Conservation (phyloP, 2,329 filamentous ascomycete species). For the Pseudogymnoascus sp. region DNA sequence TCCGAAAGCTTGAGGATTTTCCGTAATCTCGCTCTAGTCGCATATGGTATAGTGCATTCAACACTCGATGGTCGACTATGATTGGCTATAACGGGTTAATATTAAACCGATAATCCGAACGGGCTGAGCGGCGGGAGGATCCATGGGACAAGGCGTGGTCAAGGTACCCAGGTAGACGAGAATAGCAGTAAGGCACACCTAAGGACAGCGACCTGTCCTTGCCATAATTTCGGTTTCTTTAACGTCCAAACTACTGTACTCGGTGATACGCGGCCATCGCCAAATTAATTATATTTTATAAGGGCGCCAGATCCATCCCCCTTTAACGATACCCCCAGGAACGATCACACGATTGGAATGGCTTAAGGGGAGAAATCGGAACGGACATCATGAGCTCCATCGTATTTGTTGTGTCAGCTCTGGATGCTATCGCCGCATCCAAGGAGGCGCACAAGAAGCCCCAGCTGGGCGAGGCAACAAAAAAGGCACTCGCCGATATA, state of each 20-base stretch:
- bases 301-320: constrained; percentile 4
- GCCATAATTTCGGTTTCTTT: neutral
- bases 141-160: neutral
- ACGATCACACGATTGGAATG: constrained; percentile 40
- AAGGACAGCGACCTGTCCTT: constrained; percentile 3
- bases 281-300: constrained; percentile 9
- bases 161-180: constrained; percentile 5
- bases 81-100: neutral
- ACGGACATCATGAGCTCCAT: constrained; percentile 74
- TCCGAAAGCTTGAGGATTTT: constrained; percentile 8
- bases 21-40: constrained; percentile 3
- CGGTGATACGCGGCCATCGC: constrained; percentile 5
- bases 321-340: constrained; percentile 9
- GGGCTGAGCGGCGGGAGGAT: neutral
- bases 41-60: neutral
- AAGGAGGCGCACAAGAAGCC: constrained; percentile 87
- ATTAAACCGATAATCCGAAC: neutral
- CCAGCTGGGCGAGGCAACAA: constrained; percentile 72
- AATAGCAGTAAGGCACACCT: neutral
- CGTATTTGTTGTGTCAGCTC: constrained; percentile 87
- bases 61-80: neutral
- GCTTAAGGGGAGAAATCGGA: constrained; percentile 24
- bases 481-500: constrained; percentile 76
- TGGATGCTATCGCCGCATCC: constrained; percentile 85
- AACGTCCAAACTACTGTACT: neutral